Conservation (phyloP, 495 filamentous ascomycete genomes). For the Aspergillus carlsbadensis region DNA sequence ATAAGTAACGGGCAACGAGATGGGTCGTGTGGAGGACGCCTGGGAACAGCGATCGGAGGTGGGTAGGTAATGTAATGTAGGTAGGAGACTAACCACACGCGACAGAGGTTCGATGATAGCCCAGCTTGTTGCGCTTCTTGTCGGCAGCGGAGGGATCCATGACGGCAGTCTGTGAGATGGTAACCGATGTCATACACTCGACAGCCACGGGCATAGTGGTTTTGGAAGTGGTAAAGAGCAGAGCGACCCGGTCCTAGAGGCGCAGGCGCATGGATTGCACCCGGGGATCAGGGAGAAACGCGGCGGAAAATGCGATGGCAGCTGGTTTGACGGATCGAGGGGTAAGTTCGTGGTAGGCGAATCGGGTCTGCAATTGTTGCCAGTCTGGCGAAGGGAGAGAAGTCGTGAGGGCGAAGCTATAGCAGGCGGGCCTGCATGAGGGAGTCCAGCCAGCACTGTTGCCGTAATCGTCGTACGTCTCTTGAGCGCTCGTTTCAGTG, state of each 20-base stretch:
- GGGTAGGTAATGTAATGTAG: too few species aligned
- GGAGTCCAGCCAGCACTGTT: constrained; percentile 28
- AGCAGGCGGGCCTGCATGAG: constrained; percentile 13
- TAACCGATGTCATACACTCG: constrained; percentile 64
- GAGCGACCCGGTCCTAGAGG: constrained; percentile 30
- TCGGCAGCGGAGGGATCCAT: constrained; percentile 54
- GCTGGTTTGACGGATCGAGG: neutral
- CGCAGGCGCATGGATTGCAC: constrained; percentile 37
- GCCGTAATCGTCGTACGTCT: constrained; percentile 32
- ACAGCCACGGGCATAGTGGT: constrained; percentile 46
- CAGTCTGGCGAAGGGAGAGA: neutral
- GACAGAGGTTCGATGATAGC: constrained; percentile 95
- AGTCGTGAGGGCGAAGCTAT: neutral
- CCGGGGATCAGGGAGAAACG: constrained; percentile 22
- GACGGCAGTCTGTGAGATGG: constrained; percentile 57
- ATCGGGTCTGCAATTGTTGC: constrained; percentile 22
- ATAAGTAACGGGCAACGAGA: constrained; percentile 13
- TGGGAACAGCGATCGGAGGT: neutral
- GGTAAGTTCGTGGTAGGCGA: constrained; percentile 9
- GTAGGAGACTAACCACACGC: constrained; percentile 79
- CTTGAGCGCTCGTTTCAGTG: constrained; percentile 19
- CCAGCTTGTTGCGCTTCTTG: constrained; percentile 93
- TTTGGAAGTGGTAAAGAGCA: constrained; percentile 24
- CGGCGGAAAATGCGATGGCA: neutral
- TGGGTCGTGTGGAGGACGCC: neutral